These are phyloP conservation scores for Pseudoperonospora humuli DNA, from an alignment of 352 stramenopile species.

Conservation along the genomic window DNA sequence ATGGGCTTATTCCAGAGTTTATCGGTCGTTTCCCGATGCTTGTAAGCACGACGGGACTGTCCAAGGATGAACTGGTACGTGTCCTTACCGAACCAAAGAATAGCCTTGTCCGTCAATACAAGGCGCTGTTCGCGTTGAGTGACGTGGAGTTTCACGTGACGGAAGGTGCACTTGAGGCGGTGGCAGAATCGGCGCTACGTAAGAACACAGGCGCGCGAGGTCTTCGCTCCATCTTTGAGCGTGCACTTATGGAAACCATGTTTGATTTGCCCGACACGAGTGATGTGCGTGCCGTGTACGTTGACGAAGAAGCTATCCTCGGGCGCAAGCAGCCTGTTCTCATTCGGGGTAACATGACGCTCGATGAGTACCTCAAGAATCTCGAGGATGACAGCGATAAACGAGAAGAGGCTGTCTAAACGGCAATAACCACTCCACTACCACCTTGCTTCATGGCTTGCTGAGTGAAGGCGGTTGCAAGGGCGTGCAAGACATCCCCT, in stretches of 20 bases:
- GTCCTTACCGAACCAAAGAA: slow-evolving; percentile 97
- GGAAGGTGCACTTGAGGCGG: slow-evolving; percentile 89
- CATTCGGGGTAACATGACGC: slow-evolving; percentile 57
- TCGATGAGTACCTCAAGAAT: slow-evolving; percentile 69
- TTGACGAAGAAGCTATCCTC: slow-evolving; percentile 89
- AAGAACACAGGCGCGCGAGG: slow-evolving; percentile 95
- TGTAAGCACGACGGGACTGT: slow-evolving; percentile 90
- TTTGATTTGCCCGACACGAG: slow-evolving; percentile 91
- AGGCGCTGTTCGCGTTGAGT: slow-evolving; percentile 93
- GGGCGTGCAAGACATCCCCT: background rate
- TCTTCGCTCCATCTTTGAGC: slow-evolving; percentile 92
- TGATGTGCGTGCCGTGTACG: slow-evolving; percentile 90
- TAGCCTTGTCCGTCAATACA: slow-evolving; percentile 96
- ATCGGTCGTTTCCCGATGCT: slow-evolving; percentile 96
- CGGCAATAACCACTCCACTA: background rate
- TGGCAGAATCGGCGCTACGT: slow-evolving; percentile 88
- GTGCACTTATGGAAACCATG: slow-evolving; percentile 94
- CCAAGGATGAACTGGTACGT: slow-evolving; percentile 88
- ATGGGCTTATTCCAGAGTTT: slow-evolving; percentile 98
- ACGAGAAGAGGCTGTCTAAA: slow-evolving; percentile 47
- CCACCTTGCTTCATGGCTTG: slow-evolving; percentile 1
- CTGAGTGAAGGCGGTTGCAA: slow-evolving; percentile 5
- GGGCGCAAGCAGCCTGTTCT: slow-evolving; percentile 88
- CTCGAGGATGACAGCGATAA: slow-evolving; percentile 56
- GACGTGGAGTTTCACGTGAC: slow-evolving; percentile 95